Base-by-base conservation (phyloP, 2,329 filamentous ascomycete genomes). In the Colletotrichum cereale region DNA sequence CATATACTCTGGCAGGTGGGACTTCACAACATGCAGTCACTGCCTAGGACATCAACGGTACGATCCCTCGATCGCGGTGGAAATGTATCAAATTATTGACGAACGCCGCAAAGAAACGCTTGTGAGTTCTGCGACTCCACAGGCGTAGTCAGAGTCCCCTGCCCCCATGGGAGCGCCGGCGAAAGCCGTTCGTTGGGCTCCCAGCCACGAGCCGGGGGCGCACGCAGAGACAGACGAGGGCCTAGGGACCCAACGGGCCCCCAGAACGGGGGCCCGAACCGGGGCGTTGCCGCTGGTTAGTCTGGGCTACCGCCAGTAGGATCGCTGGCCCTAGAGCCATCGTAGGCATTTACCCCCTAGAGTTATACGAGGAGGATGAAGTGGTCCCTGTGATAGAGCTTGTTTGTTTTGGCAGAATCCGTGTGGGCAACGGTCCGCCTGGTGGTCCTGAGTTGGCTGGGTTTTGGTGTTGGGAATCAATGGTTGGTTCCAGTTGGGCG, bases 71-170 rank as follows among this genome's bases (percentile, higher is more conserved):
- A 14, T 16, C 47, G 29, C 21, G 34, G 26, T 16, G 5, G 40
- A 34, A 44, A 1, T n/a, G 11, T 26, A 34, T 16, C 18, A 7
- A 26, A 14, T n/a, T 34, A 18, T 34, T 67, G 40, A 71, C 31
- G 31, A n/a, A 18, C 18, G 21, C 5, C 7, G 40, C 8, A 11
- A 38, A 70, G 69, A 24, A 58, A 63, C 16, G 21, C 65, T 34
- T 72, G 69, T 48, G 29, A 60, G 16, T 64, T 58, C 40, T 72
- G 69, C 7, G 69, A 47, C 21, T 72, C 69, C 10, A 52, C 44
- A 11, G 69, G 69, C 24, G 65, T 69, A 18, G 69, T 72, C 58
- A 72, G 69, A 60, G 58, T 72, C 26, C 69, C 69, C 14, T 72
- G 69, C 31, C 47, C 69, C 10, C 69, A 72, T 34, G 34, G 58